phyloP scores from a whole-genome alignment of 2,329 filamentous ascomycete species.

The Diplocarpon rosae region DNA sequence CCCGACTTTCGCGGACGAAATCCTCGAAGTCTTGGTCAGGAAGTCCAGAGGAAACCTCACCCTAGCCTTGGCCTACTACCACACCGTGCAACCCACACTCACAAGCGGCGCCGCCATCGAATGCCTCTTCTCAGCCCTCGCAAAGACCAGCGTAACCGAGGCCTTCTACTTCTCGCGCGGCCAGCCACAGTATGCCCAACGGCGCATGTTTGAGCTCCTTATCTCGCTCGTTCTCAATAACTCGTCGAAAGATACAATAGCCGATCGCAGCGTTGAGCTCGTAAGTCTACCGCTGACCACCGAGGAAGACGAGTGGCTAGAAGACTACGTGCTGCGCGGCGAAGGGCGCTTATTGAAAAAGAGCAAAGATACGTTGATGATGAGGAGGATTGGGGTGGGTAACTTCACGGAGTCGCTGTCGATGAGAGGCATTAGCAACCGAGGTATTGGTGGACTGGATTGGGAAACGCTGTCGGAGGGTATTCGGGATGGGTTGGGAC shows the following conservation, averaged over 20 bases:
- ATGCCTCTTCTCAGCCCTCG: constrained; percentile 59
- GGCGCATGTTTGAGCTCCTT: constrained; percentile 55
- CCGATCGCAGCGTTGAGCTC: constrained; percentile 54
- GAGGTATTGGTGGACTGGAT: constrained; percentile 21
- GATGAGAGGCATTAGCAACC: constrained; percentile 29
- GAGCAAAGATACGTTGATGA: constrained; percentile 62
- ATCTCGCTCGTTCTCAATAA: constrained; percentile 45
- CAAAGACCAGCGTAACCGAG: constrained; percentile 56
- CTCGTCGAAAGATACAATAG: constrained; percentile 30
- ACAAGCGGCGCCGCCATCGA: constrained; percentile 49
- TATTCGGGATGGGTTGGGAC: constrained; percentile 24
- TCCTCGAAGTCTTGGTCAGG: constrained; percentile 57
- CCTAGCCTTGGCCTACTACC: constrained; percentile 67
- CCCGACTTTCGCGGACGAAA: constrained; percentile 75
- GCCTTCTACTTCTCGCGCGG: constrained; percentile 63
- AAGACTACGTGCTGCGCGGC: constrained; percentile 53
- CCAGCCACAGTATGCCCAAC: constrained; percentile 49
- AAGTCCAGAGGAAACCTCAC: constrained; percentile 49
- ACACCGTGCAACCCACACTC: constrained; percentile 64
- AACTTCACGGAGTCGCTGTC: constrained; percentile 39
- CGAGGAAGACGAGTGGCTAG: constrained; percentile 65
- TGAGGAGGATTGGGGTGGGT: constrained; percentile 61
- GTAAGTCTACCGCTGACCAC: constrained; percentile 61
- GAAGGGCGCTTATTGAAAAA: constrained; percentile 53
- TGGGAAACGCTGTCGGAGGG: constrained; percentile 23